Evolutionary conservation across 257 asterid species (phyloP).

Genomic region (Lithospermum erythrorhizon): DNA sequence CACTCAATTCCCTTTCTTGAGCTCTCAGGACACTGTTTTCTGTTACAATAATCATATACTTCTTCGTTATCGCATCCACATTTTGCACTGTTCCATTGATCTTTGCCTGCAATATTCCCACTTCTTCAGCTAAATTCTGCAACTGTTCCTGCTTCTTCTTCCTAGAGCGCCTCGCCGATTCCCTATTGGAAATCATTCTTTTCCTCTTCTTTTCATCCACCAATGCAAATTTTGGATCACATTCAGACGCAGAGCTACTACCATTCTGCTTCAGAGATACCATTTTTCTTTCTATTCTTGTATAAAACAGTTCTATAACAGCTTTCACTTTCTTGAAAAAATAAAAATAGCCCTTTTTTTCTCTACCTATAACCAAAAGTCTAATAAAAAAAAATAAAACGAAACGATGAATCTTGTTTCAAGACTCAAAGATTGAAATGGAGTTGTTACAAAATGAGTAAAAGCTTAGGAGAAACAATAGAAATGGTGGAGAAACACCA

Average conservation of each 20-base stretch:
- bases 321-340: background rate
- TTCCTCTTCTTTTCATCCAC: slow-evolving; percentile 44
- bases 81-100: slow-evolving; percentile 29
- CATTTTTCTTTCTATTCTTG: slow-evolving; percentile 11
- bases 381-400: no score
- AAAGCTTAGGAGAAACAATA: slow-evolving; percentile 38
- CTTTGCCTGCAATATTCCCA: slow-evolving; percentile 30
- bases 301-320: background rate
- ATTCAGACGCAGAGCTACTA: slow-evolving; percentile 20
- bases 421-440: background rate
- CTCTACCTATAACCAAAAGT: slow-evolving; percentile 1
- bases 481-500: slow-evolving; percentile 63
- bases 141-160: slow-evolving; percentile 33
- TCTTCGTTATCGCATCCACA: slow-evolving; percentile 37
- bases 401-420: no score
- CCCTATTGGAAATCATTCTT: slow-evolving; percentile 41
- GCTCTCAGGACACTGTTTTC: no score
- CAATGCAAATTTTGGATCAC: slow-evolving; percentile 23
- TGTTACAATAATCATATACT: slow-evolving; percentile 14
- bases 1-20: no score
- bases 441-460: background rate
- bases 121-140: slow-evolving; percentile 42
- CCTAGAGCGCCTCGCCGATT: slow-evolving; percentile 34
- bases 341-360: no score
- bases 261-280: slow-evolving; percentile 19